A percentile compares a stretch with the other conserved stretches of the same genome.
phyloP scores from a whole-genome alignment of 1,139 yeast genomes.

The Groenewaldozyma auringiensis region DNA sequence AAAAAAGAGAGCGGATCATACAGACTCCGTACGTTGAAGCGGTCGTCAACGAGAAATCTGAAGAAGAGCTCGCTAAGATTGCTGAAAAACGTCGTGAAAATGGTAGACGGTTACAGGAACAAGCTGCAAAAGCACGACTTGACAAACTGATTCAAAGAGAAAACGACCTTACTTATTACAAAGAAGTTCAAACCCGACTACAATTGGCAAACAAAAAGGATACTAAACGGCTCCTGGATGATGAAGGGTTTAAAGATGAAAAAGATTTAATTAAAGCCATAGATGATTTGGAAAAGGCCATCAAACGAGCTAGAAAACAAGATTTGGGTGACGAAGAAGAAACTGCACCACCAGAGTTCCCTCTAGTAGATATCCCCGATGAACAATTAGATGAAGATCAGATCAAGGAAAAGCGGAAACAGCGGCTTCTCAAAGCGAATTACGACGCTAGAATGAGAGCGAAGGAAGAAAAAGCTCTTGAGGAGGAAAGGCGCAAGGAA shows the following conservation, averaged over 20 bases:
- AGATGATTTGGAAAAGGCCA: conserved; percentile 55
- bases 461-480: conserved; percentile 68
- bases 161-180: conserved; percentile 67
- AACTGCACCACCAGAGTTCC: conserved; percentile 56
- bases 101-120: conserved; percentile 85
- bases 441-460: conserved; percentile 83
- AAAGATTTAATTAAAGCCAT: conserved; percentile 65
- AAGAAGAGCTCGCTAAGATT: conserved; percentile 70
- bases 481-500: conserved; percentile 41
- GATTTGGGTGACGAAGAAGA: conserved; percentile 50
- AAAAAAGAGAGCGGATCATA: conserved; percentile 58
- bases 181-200: conserved; percentile 48
- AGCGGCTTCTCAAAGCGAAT: conserved; percentile 73
- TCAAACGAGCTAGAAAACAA: conserved; percentile 59
- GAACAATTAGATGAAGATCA: conserved; percentile 73
- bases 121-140: conserved; percentile 74
- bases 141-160: conserved; percentile 79
- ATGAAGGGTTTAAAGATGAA: conserved; percentile 73
- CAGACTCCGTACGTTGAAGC: conserved; percentile 75
- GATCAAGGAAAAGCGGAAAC: conserved; percentile 79
- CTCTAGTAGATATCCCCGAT: conserved; percentile 72
- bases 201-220: conserved; percentile 40
- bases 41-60: conserved; percentile 58
- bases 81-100: conserved; percentile 79
- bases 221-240: conserved; percentile 43